Evolutionary conservation across 345 rosid species (phyloP).

Genomic region (Eutrema japonicum): DNA sequence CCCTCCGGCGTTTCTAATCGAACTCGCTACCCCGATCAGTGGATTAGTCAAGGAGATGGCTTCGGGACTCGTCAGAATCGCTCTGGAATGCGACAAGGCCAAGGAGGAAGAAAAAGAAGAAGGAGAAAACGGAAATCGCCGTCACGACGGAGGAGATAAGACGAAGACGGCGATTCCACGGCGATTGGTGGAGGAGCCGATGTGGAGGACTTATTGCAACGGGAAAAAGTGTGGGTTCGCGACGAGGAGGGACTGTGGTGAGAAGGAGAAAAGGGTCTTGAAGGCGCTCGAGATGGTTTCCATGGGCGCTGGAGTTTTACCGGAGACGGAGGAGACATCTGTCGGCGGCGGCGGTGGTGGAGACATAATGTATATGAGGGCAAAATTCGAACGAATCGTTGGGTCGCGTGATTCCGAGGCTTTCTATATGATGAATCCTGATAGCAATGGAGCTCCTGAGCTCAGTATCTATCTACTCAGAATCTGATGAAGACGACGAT

Average conservation of each 20-base stretch:
- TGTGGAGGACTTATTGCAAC: constrained; percentile 96
- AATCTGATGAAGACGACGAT: constrained; percentile 48
- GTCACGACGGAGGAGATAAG: constrained; percentile 40
- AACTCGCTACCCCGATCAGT: constrained; percentile 91
- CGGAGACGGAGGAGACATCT: constrained; percentile 45
- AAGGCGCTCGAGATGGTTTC: constrained; percentile 94
- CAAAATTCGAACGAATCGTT: constrained; percentile 88
- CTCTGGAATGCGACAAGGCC: constrained; percentile 82
- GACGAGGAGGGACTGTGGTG: constrained; percentile 73
- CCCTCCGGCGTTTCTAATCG: constrained; percentile 79
- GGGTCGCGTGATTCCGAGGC: constrained; percentile 99
- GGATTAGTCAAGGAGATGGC: constrained; percentile 94
- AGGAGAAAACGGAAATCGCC: not conserved
- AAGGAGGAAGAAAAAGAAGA: constrained; percentile 44
- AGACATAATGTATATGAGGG: constrained; percentile 85
- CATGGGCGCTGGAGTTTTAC: constrained; percentile 98
- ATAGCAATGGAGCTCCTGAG: constrained; percentile 95
- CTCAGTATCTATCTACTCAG: constrained; percentile 93
- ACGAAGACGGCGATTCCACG: constrained; percentile 34
- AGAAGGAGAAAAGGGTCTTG: constrained; percentile 70
- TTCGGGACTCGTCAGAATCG: constrained; percentile 91
- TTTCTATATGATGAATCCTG: constrained; percentile 99
- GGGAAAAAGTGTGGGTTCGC: constrained; percentile 91
- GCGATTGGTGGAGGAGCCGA: constrained; percentile 81
- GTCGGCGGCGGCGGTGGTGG: constrained; percentile 32